Evolutionary conservation across 441 rosid genomes (phyloP), one percentile per base, ranked within the genome.

Genomic region (Lagerstroemia fauriei): DNA sequence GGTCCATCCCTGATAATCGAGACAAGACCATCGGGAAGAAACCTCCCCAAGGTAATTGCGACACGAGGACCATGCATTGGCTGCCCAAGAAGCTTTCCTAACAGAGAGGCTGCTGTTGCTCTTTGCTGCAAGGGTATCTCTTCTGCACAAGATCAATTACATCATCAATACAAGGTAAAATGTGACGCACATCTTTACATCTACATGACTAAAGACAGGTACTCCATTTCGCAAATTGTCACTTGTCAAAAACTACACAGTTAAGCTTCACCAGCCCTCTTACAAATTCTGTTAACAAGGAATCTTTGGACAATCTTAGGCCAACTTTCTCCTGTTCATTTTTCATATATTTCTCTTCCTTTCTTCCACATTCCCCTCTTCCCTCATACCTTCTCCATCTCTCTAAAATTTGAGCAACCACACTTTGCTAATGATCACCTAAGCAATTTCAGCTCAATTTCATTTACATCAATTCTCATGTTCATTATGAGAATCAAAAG

Each of bases 21-120:
- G 86, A 95, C 95, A 83, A 97, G 90, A 83, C 99, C 99, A 84
- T 97, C 99, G 0, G 99, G 99, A 84, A 97, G 92, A 89, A 97
- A 97, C 89, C 99, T 92, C 78, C 95, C 99, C 69, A 97, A 90
- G 74, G 99, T 93, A 85, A 95, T 97, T 78, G 96, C 94, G 85
- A 97, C 99, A 88, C 99, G 96, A 86, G 99, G 99, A 79, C 99
- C 99, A 88, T 97, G 99, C 99, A 97, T 95, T 73, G 99, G 98
- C 88, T 97, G 99, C 51, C 92, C 98, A 84, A 94, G 89, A 88
- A 95, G 99, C 92, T 93, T 97, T 80, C 99, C 99, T 89, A 97
- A 84, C 89, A 97, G 90, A 78, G 98, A 94, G 81, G 99, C 98
- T 25, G 99, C 97, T 74, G 96, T 93, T 9, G 99, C 99, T 89